phyloP scores from a whole-genome alignment of 345 rosid species.

The Eucalyptus tenuipes region DNA sequence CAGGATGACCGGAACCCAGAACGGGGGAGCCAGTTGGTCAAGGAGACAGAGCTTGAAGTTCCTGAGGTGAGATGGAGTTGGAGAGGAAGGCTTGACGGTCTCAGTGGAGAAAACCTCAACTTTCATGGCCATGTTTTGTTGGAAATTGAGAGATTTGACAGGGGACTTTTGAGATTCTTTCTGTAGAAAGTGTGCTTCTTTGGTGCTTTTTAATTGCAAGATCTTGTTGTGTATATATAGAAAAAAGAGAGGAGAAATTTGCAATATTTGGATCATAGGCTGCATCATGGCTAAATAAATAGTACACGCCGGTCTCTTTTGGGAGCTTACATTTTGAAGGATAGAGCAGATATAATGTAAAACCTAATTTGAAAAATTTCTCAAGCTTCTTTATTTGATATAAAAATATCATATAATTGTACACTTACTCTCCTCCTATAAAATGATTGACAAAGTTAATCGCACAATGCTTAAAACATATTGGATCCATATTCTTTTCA shows the following conservation, averaged over 20 bases:
- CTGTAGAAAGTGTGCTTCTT: neutral
- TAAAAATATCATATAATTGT: no score
- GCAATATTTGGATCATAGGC: neutral
- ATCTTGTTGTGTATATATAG: neutral
- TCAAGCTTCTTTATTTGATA: no score
- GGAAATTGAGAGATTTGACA: neutral
- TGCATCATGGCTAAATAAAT: neutral
- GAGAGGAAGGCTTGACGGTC: neutral
- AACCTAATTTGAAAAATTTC: neutral
- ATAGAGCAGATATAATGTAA: no score
- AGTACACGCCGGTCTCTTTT: no score
- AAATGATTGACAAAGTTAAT: neutral
- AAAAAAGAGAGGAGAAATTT: neutral
- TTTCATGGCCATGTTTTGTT: neutral
- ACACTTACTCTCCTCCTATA: neutral
- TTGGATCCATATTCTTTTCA: neutral
- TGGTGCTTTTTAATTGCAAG: neutral
- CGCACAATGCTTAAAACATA: neutral
- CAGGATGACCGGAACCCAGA: neutral
- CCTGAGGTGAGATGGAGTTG: neutral
- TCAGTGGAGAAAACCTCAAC: neutral
- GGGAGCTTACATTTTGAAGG: no score
- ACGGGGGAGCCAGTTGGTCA: neutral
- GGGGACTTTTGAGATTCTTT: neutral
- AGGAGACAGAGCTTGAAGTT: neutral